These are phyloP conservation scores for Solanum habrochaites DNA, from an alignment of 257 asterid species.

Conservation along the genomic window DNA sequence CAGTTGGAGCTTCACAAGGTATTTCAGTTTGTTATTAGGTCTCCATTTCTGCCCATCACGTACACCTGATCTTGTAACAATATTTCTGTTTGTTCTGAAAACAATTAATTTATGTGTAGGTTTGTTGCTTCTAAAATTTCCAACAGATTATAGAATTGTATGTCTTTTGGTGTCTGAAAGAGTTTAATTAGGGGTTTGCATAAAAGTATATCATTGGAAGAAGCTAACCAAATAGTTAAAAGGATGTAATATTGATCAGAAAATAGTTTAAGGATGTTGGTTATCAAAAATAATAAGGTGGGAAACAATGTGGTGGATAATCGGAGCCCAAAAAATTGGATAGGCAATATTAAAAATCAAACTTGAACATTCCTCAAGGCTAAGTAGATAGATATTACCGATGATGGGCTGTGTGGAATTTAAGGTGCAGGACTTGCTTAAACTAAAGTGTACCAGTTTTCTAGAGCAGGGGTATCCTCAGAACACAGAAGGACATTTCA, in stretches of 20 bases:
- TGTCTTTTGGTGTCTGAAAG: neutral
- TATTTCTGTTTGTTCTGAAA: neutral
- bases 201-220: neutral
- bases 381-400: neutral
- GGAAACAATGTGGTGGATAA: neutral
- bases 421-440: neutral
- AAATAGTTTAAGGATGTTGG: neutral
- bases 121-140: neutral
- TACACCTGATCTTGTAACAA: neutral
- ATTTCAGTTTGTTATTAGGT: neutral
- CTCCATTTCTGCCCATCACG: neutral
- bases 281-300: neutral
- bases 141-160: neutral
- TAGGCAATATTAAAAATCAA: neutral
- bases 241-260: neutral
- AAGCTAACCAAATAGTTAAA: neutral
- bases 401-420: neutral
- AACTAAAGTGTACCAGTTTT: neutral
- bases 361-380: neutral
- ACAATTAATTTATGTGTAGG: neutral
- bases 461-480: neutral
- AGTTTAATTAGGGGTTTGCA: neutral
- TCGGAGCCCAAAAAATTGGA: neutral
- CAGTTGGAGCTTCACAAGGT: neutral
- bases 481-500: neutral